These are phyloP conservation scores for Cryptococcus sp. DNA, from an alignment of 1,284 basidiomycete genomes.

Conservation along the genomic window DNA sequence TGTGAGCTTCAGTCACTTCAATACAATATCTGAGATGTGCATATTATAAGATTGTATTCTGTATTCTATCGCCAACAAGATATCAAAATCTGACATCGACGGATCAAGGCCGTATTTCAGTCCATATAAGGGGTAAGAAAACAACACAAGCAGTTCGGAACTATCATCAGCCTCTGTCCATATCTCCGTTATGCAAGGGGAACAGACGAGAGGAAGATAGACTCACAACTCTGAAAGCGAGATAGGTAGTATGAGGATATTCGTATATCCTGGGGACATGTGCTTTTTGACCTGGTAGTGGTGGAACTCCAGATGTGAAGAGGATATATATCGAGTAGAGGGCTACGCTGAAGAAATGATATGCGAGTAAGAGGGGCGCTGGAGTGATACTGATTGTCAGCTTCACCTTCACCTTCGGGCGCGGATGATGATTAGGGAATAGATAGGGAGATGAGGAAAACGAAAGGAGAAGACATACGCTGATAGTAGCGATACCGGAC, in stretches of 20 bases:
- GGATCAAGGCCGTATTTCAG: conserved; percentile 51
- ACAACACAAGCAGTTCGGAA: conserved; percentile 85
- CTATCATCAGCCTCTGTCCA: conserved; percentile 43
- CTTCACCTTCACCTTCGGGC: not conserved
- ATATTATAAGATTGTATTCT: too few species aligned
- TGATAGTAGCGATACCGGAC: conserved; percentile 80
- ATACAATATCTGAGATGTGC: too few species aligned
- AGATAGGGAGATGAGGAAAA: not conserved
- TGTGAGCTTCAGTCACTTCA: too few species aligned
- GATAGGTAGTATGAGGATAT: conserved; percentile 60
- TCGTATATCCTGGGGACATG: conserved; percentile 52
- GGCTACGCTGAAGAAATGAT: conserved; percentile 94
- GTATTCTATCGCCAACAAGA: too few species aligned
- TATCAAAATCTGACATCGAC: too few species aligned
- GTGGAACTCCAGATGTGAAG: conserved; percentile 63
- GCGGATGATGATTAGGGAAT: conserved; percentile 1
- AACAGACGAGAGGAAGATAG: not conserved
- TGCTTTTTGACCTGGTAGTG: not conserved
- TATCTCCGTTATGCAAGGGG: not conserved
- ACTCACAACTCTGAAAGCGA: conserved; percentile 60
- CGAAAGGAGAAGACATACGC: conserved; percentile 55
- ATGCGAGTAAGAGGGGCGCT: conserved; percentile 70
- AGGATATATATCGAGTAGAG: conserved; percentile 86
- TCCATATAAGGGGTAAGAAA: conserved; percentile 78
- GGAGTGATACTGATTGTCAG: conserved; percentile 55